Percentiles rank a stretch among this genome's conserved stretches.
Conservation (phyloP, 768 basidiomycete species). For the Suillus plorans region DNA sequence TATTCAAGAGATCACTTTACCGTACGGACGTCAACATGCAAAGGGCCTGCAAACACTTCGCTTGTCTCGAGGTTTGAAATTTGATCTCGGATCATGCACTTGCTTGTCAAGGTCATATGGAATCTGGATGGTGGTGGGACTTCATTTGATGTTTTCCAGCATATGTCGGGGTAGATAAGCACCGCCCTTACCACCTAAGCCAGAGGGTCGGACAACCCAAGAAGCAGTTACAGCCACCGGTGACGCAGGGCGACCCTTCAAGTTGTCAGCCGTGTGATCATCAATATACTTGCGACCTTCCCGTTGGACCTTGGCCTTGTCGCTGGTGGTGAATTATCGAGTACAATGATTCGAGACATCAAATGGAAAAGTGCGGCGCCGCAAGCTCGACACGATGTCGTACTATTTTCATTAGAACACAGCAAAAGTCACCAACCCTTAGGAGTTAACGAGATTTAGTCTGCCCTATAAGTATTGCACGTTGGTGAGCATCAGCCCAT, state of each 20-base stretch:
- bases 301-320: background rate
- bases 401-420: background rate
- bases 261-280: background rate
- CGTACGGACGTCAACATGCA: too few species aligned
- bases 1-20: too few species aligned
- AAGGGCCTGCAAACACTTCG: too few species aligned
- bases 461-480: background rate
- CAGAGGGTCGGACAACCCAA: background rate
- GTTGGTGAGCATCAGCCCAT: too few species aligned
- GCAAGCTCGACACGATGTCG: background rate
- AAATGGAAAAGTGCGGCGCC: background rate
- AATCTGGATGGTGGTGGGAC: background rate
- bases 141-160: background rate
- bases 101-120: background rate
- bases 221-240: background rate
- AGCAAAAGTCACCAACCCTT: background rate
- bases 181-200: background rate
- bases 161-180: background rate
- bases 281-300: background rate
- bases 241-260: background rate
- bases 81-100: background rate
- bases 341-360: background rate
- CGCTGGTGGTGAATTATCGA: background rate
- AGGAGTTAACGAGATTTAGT: background rate
- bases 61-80: too few species aligned